Base-by-base conservation (phyloP, 495 filamentous ascomycete species). In the Tuber melanosporum region DNA sequence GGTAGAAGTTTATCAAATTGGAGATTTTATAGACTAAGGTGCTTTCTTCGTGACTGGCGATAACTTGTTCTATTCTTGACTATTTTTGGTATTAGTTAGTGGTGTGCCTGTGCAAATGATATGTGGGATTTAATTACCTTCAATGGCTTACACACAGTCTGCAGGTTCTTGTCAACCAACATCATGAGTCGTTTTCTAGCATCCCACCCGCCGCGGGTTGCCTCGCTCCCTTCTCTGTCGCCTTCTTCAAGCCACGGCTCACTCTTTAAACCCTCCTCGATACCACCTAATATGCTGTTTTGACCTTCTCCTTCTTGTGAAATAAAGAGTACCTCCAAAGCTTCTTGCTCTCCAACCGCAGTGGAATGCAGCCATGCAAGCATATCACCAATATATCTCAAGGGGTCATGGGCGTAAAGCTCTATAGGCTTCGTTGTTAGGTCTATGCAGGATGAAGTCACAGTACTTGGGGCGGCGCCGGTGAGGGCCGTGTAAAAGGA, bases 371-470 rank as follows among this genome's bases (percentile, higher is more conserved):
- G 90, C 95, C 95, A 99, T 9, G 95, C 95, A 22, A 98, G 88
- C 95, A 99, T 98, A 83, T 99, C 95, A 36, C 95, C 94, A 32
- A 97, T 91, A 82, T 98, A 99, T 47, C 95, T 88, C 20, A 99
- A 85, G 19, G 93, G 92, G 82, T 99, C 95, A 82, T 98, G 94
- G 17, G 95, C 94, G 46, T 90, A 92, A 70, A 97, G 88, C 83
- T 99, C 96, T 79, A 99, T 99, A 0, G 96, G 94, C 77, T 98
- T 98, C 41, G 92, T 88, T 8, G 88, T 88, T 20, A 79, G 82
- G 71, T 88, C 86, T 3, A 85, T 82, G 20, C 84, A 85, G 0
- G 85, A 81, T 20, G 85, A 84, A n/a, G 85, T 83, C 57, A 87
- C 86, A 22, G 74, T 74, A 26, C 78, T 78, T 49, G 76, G 77